phyloP scores from a whole-genome alignment of 108 stramenopile genomes.

The Pseudonitzschia multiseries region DNA sequence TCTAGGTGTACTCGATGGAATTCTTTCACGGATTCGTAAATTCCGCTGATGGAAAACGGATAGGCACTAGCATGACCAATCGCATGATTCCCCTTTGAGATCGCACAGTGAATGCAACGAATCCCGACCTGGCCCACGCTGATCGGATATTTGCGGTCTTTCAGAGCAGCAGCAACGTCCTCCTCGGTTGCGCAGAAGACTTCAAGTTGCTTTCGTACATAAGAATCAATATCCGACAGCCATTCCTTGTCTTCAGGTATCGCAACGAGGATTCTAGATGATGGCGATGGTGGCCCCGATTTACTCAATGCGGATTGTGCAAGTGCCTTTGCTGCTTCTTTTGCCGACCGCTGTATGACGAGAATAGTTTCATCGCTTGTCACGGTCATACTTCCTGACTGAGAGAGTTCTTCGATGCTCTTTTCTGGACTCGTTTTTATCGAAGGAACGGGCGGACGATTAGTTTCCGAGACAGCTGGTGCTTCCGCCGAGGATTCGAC shows the following conservation, averaged over 20 bases:
- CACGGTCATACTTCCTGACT: constrained; percentile 16
- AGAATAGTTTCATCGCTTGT: constrained; percentile 40
- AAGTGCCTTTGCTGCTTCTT: constrained; percentile 45
- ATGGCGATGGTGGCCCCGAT: constrained; percentile 41
- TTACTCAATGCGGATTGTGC: constrained; percentile 17
- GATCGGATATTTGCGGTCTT: constrained; percentile 72
- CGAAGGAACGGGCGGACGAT: not conserved
- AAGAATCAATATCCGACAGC: constrained; percentile 81
- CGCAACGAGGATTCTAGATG: constrained; percentile 67
- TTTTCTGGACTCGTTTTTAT: constrained; percentile 16
- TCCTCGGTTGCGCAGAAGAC: constrained; percentile 68
- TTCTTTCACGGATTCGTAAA: constrained; percentile 82
- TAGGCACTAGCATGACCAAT: constrained; percentile 59
- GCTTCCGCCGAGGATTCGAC: not conserved
- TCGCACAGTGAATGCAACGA: constrained; percentile 78
- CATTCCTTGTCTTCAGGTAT: constrained; percentile 87
- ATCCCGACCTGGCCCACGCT: constrained; percentile 78
- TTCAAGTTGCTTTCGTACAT: constrained; percentile 76
- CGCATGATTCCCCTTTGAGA: constrained; percentile 36
- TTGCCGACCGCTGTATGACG: constrained; percentile 31
- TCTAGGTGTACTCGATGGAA: constrained; percentile 82
- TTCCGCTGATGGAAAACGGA: constrained; percentile 76
- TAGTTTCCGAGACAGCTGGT: not conserved
- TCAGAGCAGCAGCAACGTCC: constrained; percentile 57
- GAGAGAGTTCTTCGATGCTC: constrained; percentile 11